Percentiles rank a stretch among this genome's conserved stretches.
These are phyloP conservation scores for Helianthus tuberosus DNA, from an alignment of 129 eudicot species.

Conservation along the genomic window DNA sequence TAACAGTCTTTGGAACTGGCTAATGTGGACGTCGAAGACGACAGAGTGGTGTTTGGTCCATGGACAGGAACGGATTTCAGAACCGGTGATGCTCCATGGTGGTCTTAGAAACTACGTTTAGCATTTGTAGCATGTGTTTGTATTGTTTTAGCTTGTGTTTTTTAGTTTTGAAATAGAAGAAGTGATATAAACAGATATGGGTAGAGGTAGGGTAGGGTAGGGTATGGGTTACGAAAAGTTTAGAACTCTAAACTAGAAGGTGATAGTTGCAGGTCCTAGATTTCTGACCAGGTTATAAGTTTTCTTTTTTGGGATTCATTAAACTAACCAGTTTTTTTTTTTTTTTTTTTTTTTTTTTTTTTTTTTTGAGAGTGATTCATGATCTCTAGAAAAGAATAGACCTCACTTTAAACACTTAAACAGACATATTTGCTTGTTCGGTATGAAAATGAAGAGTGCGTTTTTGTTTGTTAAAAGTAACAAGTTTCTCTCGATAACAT, in stretches of 20 bases:
- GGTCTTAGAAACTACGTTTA: slow-evolving; percentile 45
- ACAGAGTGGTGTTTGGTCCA: slow-evolving; percentile 78
- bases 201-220: slow-evolving; percentile 9
- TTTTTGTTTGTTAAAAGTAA: too few relatives aligned
- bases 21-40: slow-evolving; percentile 67
- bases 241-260: neutral
- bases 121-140: neutral
- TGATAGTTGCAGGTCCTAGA: neutral
- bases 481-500: too few relatives aligned
- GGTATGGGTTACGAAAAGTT: neutral
- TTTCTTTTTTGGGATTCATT: neutral
- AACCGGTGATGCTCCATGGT: slow-evolving; percentile 88
- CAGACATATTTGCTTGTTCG: too few relatives aligned
- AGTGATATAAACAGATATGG: neutral
- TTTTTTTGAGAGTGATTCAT: too few relatives aligned
- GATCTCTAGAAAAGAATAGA: too few relatives aligned
- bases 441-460: too few relatives aligned
- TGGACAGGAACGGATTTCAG: slow-evolving; percentile 87
- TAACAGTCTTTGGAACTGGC: slow-evolving; percentile 91
- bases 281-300: neutral
- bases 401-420: too few relatives aligned
- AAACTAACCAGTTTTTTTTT: too few relatives aligned
- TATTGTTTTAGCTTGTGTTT: neutral
- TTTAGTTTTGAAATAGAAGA: neutral
- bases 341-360: too few relatives aligned